Evolutionary conservation across 192 early-diverging fungal genomes (phyloP).

Genomic region (Neocallimastix lanati): DNA sequence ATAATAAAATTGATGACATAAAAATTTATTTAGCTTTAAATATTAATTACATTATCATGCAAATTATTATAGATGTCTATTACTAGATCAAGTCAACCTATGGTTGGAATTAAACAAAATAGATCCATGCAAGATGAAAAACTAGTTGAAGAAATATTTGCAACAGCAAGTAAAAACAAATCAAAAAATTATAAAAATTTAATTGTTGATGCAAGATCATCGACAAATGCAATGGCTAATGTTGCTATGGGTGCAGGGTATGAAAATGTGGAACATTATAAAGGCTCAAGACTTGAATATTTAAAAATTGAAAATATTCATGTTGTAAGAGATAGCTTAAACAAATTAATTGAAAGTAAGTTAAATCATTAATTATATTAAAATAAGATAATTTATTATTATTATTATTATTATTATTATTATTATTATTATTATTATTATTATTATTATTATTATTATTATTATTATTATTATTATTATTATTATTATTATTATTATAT

Average conservation of each 20-base stretch:
- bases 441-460: too few relatives aligned
- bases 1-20: too few relatives aligned
- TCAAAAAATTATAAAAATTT: conserved; percentile 25
- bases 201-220: conserved; percentile 90
- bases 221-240: conserved; percentile 84
- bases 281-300: conserved; percentile 65
- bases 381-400: too few relatives aligned
- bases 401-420: too few relatives aligned
- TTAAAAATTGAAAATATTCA: conserved; percentile 97
- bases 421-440: too few relatives aligned
- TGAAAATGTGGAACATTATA: conserved; percentile 86
- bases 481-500: too few relatives aligned
- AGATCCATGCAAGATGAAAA: conserved; percentile 95
- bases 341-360: conserved; percentile 63
- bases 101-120: conserved; percentile 84
- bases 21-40: too few relatives aligned
- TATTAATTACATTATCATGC: too few relatives aligned
- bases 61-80: conserved; percentile 64
- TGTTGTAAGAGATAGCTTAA: conserved; percentile 81
- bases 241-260: conserved; percentile 83
- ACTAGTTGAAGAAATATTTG: conserved; percentile 78
- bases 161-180: conserved; percentile 17
- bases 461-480: too few relatives aligned
- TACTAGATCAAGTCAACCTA: conserved; percentile 82
- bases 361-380: too few relatives aligned